Evolutionary conservation across 75 land plant genomes (phyloP).

Genomic region (Gnetum montanum): DNA sequence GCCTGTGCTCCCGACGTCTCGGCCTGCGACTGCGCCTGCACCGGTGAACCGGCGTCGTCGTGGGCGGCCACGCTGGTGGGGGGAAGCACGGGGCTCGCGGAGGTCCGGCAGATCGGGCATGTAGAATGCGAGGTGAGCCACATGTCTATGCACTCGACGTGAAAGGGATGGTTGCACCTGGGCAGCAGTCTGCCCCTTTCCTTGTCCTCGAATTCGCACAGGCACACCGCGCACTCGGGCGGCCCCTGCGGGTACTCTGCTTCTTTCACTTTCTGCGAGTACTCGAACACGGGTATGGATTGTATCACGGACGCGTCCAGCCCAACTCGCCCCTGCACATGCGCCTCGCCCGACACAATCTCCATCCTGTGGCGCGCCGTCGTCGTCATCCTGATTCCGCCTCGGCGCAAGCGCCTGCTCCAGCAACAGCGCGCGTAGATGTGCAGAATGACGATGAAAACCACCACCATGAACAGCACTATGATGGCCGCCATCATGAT

Average conservation of each 20-base stretch:
- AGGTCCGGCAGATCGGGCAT: slow-evolving; percentile 37
- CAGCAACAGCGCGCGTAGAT: slow-evolving; percentile 10
- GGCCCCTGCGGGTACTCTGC: too few species aligned
- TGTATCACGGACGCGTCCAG: neutral
- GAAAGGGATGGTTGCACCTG: slow-evolving; percentile 34
- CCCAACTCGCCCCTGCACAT: neutral
- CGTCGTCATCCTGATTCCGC: neutral
- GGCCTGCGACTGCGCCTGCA: too few species aligned
- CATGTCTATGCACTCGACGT: slow-evolving; percentile 53
- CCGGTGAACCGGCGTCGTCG: neutral
- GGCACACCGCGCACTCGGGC: slow-evolving; percentile 51
- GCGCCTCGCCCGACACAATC: neutral
- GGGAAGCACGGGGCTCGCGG: slow-evolving; percentile 4
- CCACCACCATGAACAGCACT: slow-evolving; percentile 7
- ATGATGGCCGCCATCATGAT: slow-evolving; percentile 8
- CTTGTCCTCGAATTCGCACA: slow-evolving; percentile 40
- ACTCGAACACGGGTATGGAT: neutral
- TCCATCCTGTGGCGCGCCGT: neutral
- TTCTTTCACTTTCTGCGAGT: neutral
- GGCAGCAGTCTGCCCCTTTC: slow-evolving; percentile 32
- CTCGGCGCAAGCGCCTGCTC: neutral
- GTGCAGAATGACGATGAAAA: slow-evolving; percentile 9
- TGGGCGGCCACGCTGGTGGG: neutral
- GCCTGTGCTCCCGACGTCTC: neutral
- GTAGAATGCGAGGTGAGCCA: slow-evolving; percentile 45